Percentiles rank a stretch among this genome's conserved stretches.
These are phyloP conservation scores for Arachnopeziza araneosa DNA, from an alignment of 2,329 filamentous ascomycete species.

Conservation along the genomic window DNA sequence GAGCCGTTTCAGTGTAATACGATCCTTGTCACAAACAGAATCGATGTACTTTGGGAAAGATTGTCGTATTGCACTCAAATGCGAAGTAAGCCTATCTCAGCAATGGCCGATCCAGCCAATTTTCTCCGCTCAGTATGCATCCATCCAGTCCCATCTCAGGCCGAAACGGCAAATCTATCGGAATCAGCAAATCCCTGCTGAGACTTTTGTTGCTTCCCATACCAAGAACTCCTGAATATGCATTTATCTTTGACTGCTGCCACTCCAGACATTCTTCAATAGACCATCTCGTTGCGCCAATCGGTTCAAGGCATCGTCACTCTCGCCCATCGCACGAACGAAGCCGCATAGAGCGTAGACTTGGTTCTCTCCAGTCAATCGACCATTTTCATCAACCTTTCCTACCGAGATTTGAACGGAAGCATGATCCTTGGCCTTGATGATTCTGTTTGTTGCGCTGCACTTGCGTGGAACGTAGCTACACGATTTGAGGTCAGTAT, in stretches of 20 bases:
- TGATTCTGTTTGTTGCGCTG: constrained; percentile 98
- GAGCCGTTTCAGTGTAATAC: constrained; percentile 18
- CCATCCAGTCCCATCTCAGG: constrained; percentile 20
- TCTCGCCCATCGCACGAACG: constrained; percentile 96
- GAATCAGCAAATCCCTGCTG: constrained; percentile 15
- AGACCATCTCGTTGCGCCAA: constrained; percentile 93
- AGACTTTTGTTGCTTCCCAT: constrained; percentile 9
- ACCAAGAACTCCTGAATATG: constrained; percentile 27
- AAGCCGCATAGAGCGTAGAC: constrained; percentile 97
- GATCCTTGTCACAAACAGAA: not conserved
- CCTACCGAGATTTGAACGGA: constrained; percentile 95
- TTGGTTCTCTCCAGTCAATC: constrained; percentile 90
- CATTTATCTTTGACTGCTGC: constrained; percentile 32
- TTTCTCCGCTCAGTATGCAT: constrained; percentile 18
- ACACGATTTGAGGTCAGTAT: constrained; percentile 22
- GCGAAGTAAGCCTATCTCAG: constrained; percentile 29
- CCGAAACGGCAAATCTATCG: constrained; percentile 26
- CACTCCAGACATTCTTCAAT: constrained; percentile 95
- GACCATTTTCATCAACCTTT: constrained; percentile 99
- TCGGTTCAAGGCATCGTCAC: constrained; percentile 93
- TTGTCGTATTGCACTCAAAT: constrained; percentile 29
- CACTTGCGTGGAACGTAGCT: constrained; percentile 99
- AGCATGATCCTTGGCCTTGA: constrained; percentile 99
- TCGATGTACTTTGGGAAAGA: constrained; percentile 25
- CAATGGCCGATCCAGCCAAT: constrained; percentile 25